Base-by-base conservation (phyloP, 768 basidiomycete species). In the Hygrocybe punicea region DNA sequence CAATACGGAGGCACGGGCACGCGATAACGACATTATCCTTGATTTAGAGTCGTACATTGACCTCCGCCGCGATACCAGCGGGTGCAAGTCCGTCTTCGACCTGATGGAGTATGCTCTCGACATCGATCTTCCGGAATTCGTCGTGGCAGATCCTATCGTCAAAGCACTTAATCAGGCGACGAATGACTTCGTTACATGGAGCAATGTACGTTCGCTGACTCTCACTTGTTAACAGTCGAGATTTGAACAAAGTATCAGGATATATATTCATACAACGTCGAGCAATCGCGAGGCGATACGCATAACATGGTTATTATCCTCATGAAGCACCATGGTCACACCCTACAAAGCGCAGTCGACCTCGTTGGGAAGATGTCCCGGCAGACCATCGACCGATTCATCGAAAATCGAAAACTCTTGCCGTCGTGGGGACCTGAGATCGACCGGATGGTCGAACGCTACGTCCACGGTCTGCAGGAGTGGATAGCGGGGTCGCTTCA, bases 1-100 rank as follows among this genome's bases (percentile, higher is more conserved):
- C 19, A 70, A 67, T 17, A 64, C 72, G 34, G 74, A 81, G 63
- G 76, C 80, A 6, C 66, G 71, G 3, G 76, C 80, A 51, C 76
- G 80, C 11, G 67, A 70, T 42, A 67, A 67, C 9, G 67, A 71
- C 7, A 58, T 56, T 2, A 62, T 76, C 23, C 73, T 77, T 17
- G 75, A 75, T 58, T 68, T 84, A 29, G 80, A 84, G 52, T 76
- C 78, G 11, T 86, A 84, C 65, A 74, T 85, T 56, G 59, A 67
- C n/a, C 69, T 84, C 44, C 76, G 84, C 48, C 75, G 83, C 25
- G 76, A 82, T 51, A 83, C 81, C 10, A 79, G 77, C 53, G 83
- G 78, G 10, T 78, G 75, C 62, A 79, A 79, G 56, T 78, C 81
- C 0, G 73, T 79, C 51, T 78, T 80, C 56, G 76, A 75, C 14